phyloP scores from a whole-genome alignment of 2,329 filamentous ascomycete species.

The Colletotrichum gloeosporioides region DNA sequence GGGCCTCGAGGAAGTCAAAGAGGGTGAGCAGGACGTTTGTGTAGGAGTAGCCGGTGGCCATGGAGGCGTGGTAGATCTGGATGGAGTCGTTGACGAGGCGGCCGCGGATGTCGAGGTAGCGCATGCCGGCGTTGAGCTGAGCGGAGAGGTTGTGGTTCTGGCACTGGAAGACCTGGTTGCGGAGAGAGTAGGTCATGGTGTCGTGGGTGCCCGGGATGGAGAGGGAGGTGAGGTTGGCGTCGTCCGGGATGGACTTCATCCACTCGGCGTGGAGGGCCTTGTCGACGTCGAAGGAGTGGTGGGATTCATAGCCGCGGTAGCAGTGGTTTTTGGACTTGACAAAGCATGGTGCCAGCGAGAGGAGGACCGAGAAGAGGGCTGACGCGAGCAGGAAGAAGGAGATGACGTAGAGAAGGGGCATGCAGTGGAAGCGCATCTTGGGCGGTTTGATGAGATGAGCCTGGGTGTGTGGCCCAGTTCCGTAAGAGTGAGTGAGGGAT shows the following conservation, averaged over 20 bases:
- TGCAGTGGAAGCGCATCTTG: constrained; percentile 18
- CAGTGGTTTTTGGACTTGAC: constrained; percentile 26
- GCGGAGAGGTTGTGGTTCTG: constrained; percentile 50
- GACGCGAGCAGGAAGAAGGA: constrained; percentile 23
- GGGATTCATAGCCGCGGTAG: constrained; percentile 37
- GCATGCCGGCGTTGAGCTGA: constrained; percentile 52
- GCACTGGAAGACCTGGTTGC: constrained; percentile 43
- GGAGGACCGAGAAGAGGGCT: constrained; percentile 27
- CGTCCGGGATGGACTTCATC: constrained; percentile 50
- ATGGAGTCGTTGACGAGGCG: constrained; percentile 47
- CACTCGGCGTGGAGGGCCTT: constrained; percentile 38
- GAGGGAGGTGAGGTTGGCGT: constrained; percentile 44
- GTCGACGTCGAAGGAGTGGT: constrained; percentile 49
- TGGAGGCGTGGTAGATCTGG: constrained; percentile 52
- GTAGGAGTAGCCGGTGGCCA: constrained; percentile 50
- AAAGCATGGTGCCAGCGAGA: constrained; percentile 28
- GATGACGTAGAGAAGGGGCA: constrained; percentile 22
- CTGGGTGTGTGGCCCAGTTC: neutral
- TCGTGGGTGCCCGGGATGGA: constrained; percentile 60
- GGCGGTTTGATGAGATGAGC: neutral
- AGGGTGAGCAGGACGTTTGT: constrained; percentile 47
- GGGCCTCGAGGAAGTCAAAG: constrained; percentile 48
- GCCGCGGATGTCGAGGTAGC: constrained; percentile 56
- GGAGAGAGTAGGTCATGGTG: constrained; percentile 53
- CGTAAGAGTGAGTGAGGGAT: neutral